phyloP scores from a whole-genome alignment of 805 yeast genomes.

The Blastobotrys robertii region DNA sequence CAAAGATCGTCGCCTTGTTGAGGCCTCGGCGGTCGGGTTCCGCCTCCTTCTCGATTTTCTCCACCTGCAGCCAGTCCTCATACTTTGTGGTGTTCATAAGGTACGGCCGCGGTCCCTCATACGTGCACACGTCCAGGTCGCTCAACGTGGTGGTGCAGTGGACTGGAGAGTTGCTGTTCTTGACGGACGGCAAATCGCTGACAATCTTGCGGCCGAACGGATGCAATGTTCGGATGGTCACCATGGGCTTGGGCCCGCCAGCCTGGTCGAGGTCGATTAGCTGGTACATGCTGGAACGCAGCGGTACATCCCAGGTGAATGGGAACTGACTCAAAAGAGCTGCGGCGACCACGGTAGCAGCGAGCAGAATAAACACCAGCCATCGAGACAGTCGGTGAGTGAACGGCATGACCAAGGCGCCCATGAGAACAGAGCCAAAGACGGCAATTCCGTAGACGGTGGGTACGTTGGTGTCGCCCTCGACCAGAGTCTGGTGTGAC shows the following conservation, averaged over 20 bases:
- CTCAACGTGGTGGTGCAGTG: slow-evolving; percentile 31
- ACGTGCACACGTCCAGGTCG: slow-evolving; percentile 47
- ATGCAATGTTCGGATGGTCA: slow-evolving; percentile 39
- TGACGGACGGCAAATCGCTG: slow-evolving; percentile 55
- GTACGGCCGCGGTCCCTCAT: slow-evolving; percentile 41
- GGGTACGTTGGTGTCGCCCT: slow-evolving; percentile 39
- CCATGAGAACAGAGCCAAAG: slow-evolving; percentile 19
- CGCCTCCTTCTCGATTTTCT: slow-evolving; percentile 40
- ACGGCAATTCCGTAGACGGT: slow-evolving; percentile 30
- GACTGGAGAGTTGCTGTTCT: slow-evolving; percentile 17
- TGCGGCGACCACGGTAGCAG: slow-evolving; percentile 32
- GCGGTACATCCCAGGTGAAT: slow-evolving; percentile 52
- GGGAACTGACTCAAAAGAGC: slow-evolving; percentile 36
- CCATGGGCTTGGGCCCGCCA: slow-evolving; percentile 28
- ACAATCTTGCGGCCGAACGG: slow-evolving; percentile 41
- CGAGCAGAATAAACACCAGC: slow-evolving; percentile 33
- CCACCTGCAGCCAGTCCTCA: slow-evolving; percentile 39
- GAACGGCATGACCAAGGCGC: slow-evolving; percentile 55
- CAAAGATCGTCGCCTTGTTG: slow-evolving; percentile 47
- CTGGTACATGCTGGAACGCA: slow-evolving; percentile 66
- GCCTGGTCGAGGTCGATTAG: slow-evolving; percentile 37
- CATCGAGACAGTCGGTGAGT: slow-evolving; percentile 54
- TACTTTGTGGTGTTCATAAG: slow-evolving; percentile 32
- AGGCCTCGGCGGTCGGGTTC: slow-evolving; percentile 10
- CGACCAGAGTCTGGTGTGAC: slow-evolving; percentile 61